Evolutionary conservation across 1,284 basidiomycete species (phyloP).

Genomic region (Marasmius sp.): DNA sequence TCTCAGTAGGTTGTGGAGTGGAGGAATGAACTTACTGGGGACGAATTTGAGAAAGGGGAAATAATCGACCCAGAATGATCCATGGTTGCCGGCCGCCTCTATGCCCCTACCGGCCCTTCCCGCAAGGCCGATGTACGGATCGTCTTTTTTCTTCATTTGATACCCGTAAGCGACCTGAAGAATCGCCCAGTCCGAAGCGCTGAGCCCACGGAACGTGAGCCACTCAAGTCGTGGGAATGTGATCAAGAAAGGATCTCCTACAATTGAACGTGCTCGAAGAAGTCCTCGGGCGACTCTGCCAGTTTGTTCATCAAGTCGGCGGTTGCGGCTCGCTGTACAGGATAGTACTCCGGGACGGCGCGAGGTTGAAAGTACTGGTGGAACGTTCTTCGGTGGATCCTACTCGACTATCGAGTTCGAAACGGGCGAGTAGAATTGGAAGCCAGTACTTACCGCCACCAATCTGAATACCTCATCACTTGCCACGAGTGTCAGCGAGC

Average conservation of each 20-base stretch:
- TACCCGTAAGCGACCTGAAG: constrained; percentile 29
- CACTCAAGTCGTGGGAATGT: background rate
- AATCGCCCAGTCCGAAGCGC: constrained; percentile 23
- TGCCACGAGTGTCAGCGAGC: background rate
- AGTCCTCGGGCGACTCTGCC: constrained; percentile 22
- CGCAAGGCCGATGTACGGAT: constrained; percentile 26
- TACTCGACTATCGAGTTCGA: background rate
- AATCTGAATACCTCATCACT: constrained; percentile 26
- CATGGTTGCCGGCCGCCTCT: constrained; percentile 15
- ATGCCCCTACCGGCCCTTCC: constrained; percentile 7
- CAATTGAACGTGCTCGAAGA: constrained; percentile 26
- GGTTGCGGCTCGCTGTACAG: constrained; percentile 16
- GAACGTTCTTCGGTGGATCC: constrained; percentile 20
- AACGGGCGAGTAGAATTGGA: background rate
- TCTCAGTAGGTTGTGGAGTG: constrained; percentile 13
- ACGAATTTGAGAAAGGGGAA: constrained; percentile 24
- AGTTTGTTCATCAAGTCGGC: constrained; percentile 17
- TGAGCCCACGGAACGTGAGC: constrained; percentile 5
- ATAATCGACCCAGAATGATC: constrained; percentile 27
- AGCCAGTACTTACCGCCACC: constrained; percentile 23
- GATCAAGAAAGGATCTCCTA: constrained; percentile 10
- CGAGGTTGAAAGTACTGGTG: constrained; percentile 20
- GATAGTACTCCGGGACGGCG: constrained; percentile 11
- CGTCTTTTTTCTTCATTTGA: constrained; percentile 24
- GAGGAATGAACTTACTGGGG: constrained; percentile 12